Evolutionary conservation across 2,329 filamentous ascomycete species (phyloP).

Genomic region (Venturia asperata): DNA sequence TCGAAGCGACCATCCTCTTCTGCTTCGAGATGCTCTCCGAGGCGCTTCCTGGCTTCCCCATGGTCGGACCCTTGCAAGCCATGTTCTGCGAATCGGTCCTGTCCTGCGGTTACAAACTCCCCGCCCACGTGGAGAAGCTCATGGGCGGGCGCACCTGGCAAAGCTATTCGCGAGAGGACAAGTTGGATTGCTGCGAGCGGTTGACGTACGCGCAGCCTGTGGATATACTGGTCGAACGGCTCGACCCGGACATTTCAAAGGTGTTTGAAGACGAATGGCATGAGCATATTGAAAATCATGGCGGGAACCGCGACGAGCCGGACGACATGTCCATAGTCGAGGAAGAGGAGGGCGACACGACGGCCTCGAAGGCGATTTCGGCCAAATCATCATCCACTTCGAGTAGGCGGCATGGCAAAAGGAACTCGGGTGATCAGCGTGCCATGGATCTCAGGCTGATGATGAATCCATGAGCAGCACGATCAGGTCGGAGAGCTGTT

Average conservation of each 20-base stretch:
- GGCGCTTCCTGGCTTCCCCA: constrained; percentile 24
- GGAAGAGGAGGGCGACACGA: background rate
- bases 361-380: background rate
- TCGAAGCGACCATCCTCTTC: constrained; percentile 22
- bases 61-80: constrained; percentile 26
- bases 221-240: constrained; percentile 20
- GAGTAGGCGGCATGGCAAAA: background rate
- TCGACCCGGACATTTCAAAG: background rate
- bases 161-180: constrained; percentile 24
- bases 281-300: constrained; percentile 15
- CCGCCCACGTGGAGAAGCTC: constrained; percentile 22
- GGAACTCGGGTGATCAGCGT: constrained; percentile 5
- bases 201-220: constrained; percentile 26
- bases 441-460: constrained; percentile 11
- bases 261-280: constrained; percentile 11
- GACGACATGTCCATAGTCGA: constrained; percentile 2
- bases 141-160: constrained; percentile 22
- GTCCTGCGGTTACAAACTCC: constrained; percentile 21
- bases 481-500: background rate
- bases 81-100: constrained; percentile 25
- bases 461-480: constrained; percentile 2
- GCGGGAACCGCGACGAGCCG: background rate
- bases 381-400: background rate
- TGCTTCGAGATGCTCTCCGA: constrained; percentile 24
- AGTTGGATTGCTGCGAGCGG: constrained; percentile 27